Percentiles rank a stretch among this genome's conserved stretches.
Evolutionary conservation across 495 filamentous ascomycete genomes (phyloP).

Genomic region (Venustampulla echinocandica): DNA sequence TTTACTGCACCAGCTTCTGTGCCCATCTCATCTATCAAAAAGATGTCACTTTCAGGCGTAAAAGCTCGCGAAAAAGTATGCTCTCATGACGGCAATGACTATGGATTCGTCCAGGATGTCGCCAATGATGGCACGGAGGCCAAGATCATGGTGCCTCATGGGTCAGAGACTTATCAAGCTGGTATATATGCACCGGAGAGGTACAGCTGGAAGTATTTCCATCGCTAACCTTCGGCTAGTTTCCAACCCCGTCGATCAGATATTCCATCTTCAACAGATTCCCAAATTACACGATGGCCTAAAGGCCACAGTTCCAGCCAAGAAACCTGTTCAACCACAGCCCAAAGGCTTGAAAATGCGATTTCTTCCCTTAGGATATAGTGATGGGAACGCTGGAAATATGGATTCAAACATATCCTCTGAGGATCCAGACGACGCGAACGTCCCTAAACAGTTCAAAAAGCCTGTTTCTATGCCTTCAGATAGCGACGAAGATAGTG

Average conservation of each 20-base stretch:
- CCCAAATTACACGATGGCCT: slow-evolving; percentile 25
- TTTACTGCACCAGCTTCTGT: slow-evolving; percentile 42
- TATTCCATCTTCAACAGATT: slow-evolving; percentile 40
- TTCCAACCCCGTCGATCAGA: slow-evolving; percentile 25
- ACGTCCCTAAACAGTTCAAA: slow-evolving; percentile 4
- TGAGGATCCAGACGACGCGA: slow-evolving; percentile 36
- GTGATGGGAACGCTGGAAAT: slow-evolving; percentile 33
- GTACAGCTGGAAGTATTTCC: slow-evolving; percentile 24
- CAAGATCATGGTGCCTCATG: slow-evolving; percentile 19
- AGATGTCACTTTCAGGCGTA: slow-evolving; percentile 30
- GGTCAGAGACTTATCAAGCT: slow-evolving; percentile 27
- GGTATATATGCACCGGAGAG: slow-evolving; percentile 32
- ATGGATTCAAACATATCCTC: slow-evolving; percentile 38
- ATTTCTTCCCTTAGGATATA: slow-evolving; percentile 46
- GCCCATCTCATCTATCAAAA: slow-evolving; percentile 32
- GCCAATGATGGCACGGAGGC: slow-evolving; percentile 6
- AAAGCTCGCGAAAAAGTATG: slow-evolving; percentile 27
- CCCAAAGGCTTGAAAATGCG: slow-evolving; percentile 54
- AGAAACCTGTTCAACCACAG: slow-evolving; percentile 37
- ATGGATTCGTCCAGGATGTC: slow-evolving; percentile 37
- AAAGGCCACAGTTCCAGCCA: slow-evolving; percentile 24
- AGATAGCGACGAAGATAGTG: background rate
- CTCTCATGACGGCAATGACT: slow-evolving; percentile 31
- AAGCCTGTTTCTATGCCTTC: background rate
- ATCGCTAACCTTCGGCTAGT: slow-evolving; percentile 27